Evolutionary conservation across 2,329 filamentous ascomycete species (phyloP), one percentile per base, ranked within the genome.

Genomic region (Pseudogymnoascus destructans): DNA sequence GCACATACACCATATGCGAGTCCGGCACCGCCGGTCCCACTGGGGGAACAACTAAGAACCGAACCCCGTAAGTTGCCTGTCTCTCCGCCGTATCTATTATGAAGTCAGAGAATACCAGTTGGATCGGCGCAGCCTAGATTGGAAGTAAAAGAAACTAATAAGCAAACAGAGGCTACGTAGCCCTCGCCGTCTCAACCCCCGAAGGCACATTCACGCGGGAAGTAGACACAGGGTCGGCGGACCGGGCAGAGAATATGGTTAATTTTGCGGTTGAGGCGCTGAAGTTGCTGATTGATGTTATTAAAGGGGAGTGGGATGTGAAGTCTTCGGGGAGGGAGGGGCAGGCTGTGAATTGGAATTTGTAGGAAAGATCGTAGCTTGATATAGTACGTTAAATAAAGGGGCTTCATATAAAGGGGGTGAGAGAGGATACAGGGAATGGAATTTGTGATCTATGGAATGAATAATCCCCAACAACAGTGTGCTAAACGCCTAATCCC

Each of bases 1-100:
- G 74, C 59, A 82, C 79, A 15, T 85, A 83, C 65, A 76, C 76
- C 7, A 65, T 84, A 6, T 74, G 73, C 58, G 80, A 85, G 72
- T 80, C 76, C 57, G 82, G 82, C 0, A 85, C 81, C 1, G 82
- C 81, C n/a, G 82, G 82, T 0, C 82, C 82, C 7, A 82, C 78
- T 0, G 79, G 78, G 10, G 81, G 81, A 0, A 70, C 69, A 25
- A 78, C 76, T 46, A 72, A 70, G 61, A 84, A 84, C 66, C 69
- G 81, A 36, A 79, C 73, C 33, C 81, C 81, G 72, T 78, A 60
- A 57, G 66, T 67, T 17, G 61, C 60, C 61, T 15, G 56, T 55
- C 9, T 33, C 36, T 59, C 54, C 27, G 62, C 15, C 57, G 9
- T 21, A 7, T 8, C 8, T 32, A 5, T 35, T 19, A 7, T 55